Evolutionary conservation across 192 early-diverging fungal genomes (phyloP), one percentile per base, ranked within the genome.

Genomic region (Borealophlyctis nickersoniae): DNA sequence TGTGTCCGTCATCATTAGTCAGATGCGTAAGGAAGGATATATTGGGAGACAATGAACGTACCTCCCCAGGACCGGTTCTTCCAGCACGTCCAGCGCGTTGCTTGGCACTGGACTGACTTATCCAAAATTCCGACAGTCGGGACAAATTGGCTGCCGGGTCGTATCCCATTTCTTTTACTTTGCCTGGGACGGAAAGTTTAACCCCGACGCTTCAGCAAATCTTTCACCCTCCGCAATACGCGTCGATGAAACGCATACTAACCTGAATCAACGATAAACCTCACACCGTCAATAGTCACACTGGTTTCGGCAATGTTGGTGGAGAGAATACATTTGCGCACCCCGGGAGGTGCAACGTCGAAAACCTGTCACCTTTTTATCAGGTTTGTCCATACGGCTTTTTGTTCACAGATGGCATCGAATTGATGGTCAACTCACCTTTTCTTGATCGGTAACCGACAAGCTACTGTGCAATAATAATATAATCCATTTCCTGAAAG

Each of bases 231-330:
- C 83, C 16, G 91, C 86, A 0, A 89, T 92, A n/a, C n/a, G n/a
- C n/a, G n/a, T n/a, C n/a, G 62, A 88, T 80, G 1, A 22, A 70
- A 36, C 27, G 35, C 34, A 52, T 11, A 74, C 19, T 16, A 34
- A 66, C 81, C 85, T 22, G 86, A 88, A 62, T 88, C 87, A 27
- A 89, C 70, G 56, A 88, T 81, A 62, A 88, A 88, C 2, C 87
- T 69, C 14, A 89, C 83, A n/a, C 84, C 86, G 54, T 89, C 83
- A 22, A 92, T 87, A 0, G 91, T 92, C 39, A 92, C 87, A 67
- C 82, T 79, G 0, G 91, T 92, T 65, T 92, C 91, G 19, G 91
- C 89, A 58, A 92, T 86, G 60, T 91, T 92, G n/a, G 91, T 92
- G 1, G 89, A 80, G 28, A 91, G 68, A 27, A 92, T 88, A 58